Percentiles rank a stretch among this genome's conserved stretches.
Evolutionary conservation across 2,329 filamentous ascomycete species (phyloP).

Genomic region (Microcyclosporella mali): DNA sequence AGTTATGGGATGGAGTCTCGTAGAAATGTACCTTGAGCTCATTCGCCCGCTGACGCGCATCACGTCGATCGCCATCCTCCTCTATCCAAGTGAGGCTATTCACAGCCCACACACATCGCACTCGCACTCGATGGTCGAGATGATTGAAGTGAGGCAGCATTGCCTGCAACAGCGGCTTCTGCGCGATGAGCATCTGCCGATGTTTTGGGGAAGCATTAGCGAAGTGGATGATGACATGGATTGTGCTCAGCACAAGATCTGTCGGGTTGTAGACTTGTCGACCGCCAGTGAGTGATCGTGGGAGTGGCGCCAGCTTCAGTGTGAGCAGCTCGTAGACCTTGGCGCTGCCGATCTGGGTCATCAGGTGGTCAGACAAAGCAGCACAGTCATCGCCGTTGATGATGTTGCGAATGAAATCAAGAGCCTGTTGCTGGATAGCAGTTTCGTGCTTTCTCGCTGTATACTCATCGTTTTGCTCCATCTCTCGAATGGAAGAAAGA

Average conservation of each 20-base stretch:
- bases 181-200: slow-evolving; percentile 68
- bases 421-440: slow-evolving; percentile 81
- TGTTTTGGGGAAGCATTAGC: slow-evolving; percentile 75
- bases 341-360: slow-evolving; percentile 68
- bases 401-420: slow-evolving; percentile 85
- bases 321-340: slow-evolving; percentile 75
- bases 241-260: slow-evolving; percentile 70
- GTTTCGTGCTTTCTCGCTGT: slow-evolving; percentile 71
- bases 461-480: slow-evolving; percentile 58
- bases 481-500: slow-evolving; percentile 26
- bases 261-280: slow-evolving; percentile 35
- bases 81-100: slow-evolving; percentile 83
- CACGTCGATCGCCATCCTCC: slow-evolving; percentile 59
- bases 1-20: too few species aligned
- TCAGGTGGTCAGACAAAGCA: slow-evolving; percentile 78
- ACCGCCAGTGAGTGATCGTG: slow-evolving; percentile 23
- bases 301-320: slow-evolving; percentile 60
- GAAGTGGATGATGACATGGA: slow-evolving; percentile 81
- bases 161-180: slow-evolving; percentile 67
- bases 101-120: slow-evolving; percentile 74
- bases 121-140: slow-evolving; percentile 65
- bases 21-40: slow-evolving; percentile 55
- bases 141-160: slow-evolving; percentile 69
- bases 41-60: slow-evolving; percentile 59
- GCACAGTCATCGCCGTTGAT: slow-evolving; percentile 59